A percentile compares a stretch with the other conserved stretches of the same genome.
Evolutionary conservation across 257 asterid genomes (phyloP).

Genomic region (Plantago elongata): DNA sequence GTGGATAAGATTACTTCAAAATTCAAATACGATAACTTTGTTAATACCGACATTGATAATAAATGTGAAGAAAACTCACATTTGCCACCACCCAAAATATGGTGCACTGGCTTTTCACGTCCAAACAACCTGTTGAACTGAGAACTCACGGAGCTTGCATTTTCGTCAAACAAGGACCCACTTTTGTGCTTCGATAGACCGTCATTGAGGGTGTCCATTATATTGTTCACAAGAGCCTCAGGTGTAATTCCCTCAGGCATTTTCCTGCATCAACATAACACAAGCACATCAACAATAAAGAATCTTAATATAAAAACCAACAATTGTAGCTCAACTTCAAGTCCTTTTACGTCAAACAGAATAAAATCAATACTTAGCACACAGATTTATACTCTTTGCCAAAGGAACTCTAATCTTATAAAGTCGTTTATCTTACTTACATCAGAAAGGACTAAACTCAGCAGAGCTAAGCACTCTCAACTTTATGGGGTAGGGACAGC

Average conservation of each 20-base stretch:
- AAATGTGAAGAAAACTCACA: constrained; percentile 33
- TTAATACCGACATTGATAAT: not conserved
- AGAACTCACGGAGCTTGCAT: constrained; percentile 30
- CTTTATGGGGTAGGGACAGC: too few relatives aligned
- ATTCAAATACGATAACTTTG: not conserved
- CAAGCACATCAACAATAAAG: not conserved
- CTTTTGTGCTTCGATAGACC: constrained; percentile 49
- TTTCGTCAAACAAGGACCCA: constrained; percentile 50
- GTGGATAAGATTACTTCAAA: not conserved
- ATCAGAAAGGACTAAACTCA: not conserved
- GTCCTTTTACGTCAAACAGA: too few relatives aligned
- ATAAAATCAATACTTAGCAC: too few relatives aligned
- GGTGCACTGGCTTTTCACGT: constrained; percentile 74
- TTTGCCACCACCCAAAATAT: constrained; percentile 80
- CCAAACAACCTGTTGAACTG: constrained; percentile 66
- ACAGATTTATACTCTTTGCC: not conserved
- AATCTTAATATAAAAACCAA: not conserved
- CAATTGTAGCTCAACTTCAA: not conserved
- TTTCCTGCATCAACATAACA: constrained; percentile 1
- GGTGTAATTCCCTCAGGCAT: constrained; percentile 74
- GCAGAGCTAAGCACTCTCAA: not conserved
- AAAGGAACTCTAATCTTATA: not conserved
- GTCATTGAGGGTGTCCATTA: constrained; percentile 57
- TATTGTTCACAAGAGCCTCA: constrained; percentile 56
- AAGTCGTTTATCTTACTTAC: too few relatives aligned